These are phyloP conservation scores for Royoungia palumana DNA, from an alignment of 768 basidiomycete genomes.

Conservation along the genomic window DNA sequence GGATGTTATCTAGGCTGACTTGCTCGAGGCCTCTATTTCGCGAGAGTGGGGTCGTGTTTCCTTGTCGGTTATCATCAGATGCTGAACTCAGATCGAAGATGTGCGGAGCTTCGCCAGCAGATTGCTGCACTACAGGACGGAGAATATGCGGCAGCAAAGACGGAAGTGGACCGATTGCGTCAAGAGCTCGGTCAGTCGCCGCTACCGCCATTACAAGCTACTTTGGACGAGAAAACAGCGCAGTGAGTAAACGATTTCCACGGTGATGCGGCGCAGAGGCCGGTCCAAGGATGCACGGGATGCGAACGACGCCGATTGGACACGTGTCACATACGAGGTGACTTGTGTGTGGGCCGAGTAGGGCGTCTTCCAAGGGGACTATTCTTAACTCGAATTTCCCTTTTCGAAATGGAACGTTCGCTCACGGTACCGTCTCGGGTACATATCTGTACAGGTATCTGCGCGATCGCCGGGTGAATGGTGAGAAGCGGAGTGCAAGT, in stretches of 20 bases:
- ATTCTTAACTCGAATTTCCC: conserved; percentile 1
- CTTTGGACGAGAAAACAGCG: conserved; percentile 65
- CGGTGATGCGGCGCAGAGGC: conserved; percentile 6
- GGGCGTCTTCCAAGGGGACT: background rate
- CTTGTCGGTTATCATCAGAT: conserved; percentile 1
- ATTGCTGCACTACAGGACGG: conserved; percentile 68
- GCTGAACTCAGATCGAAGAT: conserved; percentile 40
- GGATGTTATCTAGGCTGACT: conserved; percentile 47
- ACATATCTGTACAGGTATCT: conserved; percentile 45
- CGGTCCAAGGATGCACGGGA: background rate
- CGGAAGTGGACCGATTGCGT: conserved; percentile 72
- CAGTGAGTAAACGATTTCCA: conserved; percentile 39
- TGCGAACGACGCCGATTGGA: conserved; percentile 5
- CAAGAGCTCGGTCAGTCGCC: conserved; percentile 74
- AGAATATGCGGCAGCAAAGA: conserved; percentile 71
- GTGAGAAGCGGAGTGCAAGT: conserved; percentile 33
- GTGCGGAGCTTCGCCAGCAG: conserved; percentile 61
- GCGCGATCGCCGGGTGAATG: conserved; percentile 57
- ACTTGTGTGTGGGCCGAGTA: background rate
- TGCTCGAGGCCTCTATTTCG: conserved; percentile 62
- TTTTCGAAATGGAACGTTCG: conserved; percentile 8
- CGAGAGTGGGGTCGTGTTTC: conserved; percentile 53
- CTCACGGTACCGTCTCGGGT: conserved; percentile 15
- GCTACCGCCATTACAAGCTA: conserved; percentile 66
- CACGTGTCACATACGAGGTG: background rate